phyloP scores from a whole-genome alignment of 2,329 filamentous ascomycete species.

The Coniochaeta prunicola region DNA sequence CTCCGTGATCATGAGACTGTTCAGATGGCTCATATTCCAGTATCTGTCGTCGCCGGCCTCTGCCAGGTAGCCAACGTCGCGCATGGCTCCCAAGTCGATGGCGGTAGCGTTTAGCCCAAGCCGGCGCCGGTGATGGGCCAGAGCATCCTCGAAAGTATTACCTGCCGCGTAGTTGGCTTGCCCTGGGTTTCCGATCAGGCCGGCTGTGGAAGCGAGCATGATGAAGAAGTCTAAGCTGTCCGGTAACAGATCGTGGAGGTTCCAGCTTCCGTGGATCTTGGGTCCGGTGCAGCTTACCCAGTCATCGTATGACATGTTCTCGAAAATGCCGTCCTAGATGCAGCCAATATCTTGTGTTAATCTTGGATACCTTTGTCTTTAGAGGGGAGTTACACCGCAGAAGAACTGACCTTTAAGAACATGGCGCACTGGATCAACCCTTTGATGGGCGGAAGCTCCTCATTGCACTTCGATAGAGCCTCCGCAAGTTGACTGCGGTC shows the following conservation, averaged over 20 bases:
- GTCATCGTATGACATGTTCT: constrained; percentile 37
- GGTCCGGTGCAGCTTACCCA: constrained; percentile 37
- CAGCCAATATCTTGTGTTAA: background rate
- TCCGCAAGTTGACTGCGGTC: constrained; percentile 37
- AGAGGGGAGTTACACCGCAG: no score
- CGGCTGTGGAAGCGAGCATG: constrained; percentile 47
- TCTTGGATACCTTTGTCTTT: constrained; percentile 25
- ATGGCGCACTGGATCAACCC: constrained; percentile 30
- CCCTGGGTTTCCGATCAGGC: constrained; percentile 48
- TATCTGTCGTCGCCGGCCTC: constrained; percentile 8
- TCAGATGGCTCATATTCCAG: constrained; percentile 9
- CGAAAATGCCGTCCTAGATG: constrained; percentile 23
- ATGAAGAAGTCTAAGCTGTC: constrained; percentile 34
- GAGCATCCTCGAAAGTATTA: constrained; percentile 41
- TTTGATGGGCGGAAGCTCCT: constrained; percentile 16
- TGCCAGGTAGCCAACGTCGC: constrained; percentile 5
- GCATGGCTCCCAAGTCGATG: background rate
- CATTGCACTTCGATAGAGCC: constrained; percentile 6
- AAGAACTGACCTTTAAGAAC: constrained; percentile 10
- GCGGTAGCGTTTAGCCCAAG: background rate
- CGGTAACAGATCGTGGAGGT: constrained; percentile 32
- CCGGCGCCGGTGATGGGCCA: constrained; percentile 22
- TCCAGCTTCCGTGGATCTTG: constrained; percentile 42
- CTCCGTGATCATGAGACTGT: constrained; percentile 11
- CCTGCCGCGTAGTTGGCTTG: constrained; percentile 53